Evolutionary conservation across 169 alveolate species (phyloP), one percentile per base, ranked within the genome.

Genomic region (Perkinsus olseni): DNA sequence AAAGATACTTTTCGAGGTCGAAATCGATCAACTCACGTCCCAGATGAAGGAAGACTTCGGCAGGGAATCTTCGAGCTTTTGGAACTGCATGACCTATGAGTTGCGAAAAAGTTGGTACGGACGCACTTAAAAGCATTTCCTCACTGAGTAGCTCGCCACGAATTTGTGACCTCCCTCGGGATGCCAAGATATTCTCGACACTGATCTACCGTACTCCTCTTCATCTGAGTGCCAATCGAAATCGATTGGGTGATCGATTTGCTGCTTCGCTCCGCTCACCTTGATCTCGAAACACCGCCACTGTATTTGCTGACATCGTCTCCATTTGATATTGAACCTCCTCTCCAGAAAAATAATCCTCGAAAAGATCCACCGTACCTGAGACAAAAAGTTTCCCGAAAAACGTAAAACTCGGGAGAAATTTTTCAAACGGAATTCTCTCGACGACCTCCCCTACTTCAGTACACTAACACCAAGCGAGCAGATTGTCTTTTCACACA

Each of bases 261-360:
- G 36, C 6, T 45, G 17, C 17, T 45, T 6, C 34, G 50, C 3
- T 24, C 36, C 0, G 8, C 37, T 24, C 17, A 62, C 82, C 17
- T 62, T 62, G 82, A 62, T 62, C 82, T 4, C 82, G 93, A 95
- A 97, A 98, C 39, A 97, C 96, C 98, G 96, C 97, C 38, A 97
- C 93, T 0, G 98, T 96, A 93, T 96, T 97, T 0, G 98, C 95
- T 13, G 97, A 95, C 6, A 97, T 95, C 74, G 96, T 98, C 92
- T 97, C 98, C 36, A 97, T 96, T 0, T 95, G 93, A 92, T 96
- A 96, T 91, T 97, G 98, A n/a, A 97, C 96, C 38, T 92, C 94
- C 94, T 97, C 98, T 37, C 98, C 98, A 62, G 96, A 94, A 93
- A 98, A 98, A 95, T 97, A 98, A 93, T 97, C 98, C 93, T 98